Evolutionary conservation across 768 basidiomycete genomes (phyloP).

Genomic region (Kwoniella dejecticola): DNA sequence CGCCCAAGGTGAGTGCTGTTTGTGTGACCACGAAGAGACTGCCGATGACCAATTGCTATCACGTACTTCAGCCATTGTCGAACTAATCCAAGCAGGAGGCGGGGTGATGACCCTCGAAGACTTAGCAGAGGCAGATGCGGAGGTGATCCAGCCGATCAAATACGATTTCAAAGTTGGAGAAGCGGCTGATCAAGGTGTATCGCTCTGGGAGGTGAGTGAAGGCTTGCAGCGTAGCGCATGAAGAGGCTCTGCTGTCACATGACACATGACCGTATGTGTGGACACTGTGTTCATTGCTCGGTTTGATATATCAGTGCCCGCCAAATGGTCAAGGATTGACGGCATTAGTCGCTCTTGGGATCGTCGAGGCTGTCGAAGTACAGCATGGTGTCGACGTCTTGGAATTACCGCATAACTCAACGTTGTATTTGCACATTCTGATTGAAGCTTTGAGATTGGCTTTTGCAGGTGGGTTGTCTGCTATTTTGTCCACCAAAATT

Average conservation of each 20-base stretch:
- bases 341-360: conserved; percentile 86
- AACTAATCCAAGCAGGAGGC: conserved; percentile 74
- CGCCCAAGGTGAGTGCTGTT: conserved; percentile 85
- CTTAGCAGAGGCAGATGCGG: conserved; percentile 75
- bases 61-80: conserved; percentile 37
- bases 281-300: too few species aligned
- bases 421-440: conserved; percentile 81
- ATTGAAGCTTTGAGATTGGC: conserved; percentile 74
- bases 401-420: conserved; percentile 86
- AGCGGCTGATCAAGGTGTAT: conserved; percentile 68
- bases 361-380: conserved; percentile 81
- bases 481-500: background rate
- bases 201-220: conserved; percentile 90
- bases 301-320: conserved; percentile 66
- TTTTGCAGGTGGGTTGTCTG: conserved; percentile 70
- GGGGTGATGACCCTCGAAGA: conserved; percentile 95
- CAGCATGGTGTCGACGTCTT: conserved; percentile 70
- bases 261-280: too few species aligned
- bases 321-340: conserved; percentile 99
- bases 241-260: too few species aligned
- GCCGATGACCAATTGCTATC: too few species aligned
- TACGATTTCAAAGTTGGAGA: conserved; percentile 68
- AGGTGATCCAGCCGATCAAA: conserved; percentile 84
- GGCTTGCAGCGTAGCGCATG: too few species aligned
- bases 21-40: too few species aligned